These are phyloP conservation scores for Theobroma cacao DNA, from an alignment of 345 rosid species.

Conservation along the genomic window DNA sequence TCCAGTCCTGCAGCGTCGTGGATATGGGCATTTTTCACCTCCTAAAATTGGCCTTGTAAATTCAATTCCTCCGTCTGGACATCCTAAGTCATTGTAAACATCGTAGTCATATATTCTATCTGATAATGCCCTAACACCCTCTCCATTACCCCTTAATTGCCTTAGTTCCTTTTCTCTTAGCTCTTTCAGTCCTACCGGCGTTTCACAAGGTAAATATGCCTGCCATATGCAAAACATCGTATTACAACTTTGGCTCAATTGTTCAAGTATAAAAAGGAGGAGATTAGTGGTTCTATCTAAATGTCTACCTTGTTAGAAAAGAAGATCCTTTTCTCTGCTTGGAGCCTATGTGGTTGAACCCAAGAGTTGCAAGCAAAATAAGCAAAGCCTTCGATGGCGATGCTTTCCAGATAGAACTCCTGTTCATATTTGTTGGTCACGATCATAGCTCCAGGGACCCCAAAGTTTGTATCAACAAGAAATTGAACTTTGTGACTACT, in stretches of 20 bases:
- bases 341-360: slow-evolving; percentile 77
- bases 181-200: not conserved
- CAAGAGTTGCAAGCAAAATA: slow-evolving; percentile 92
- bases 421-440: slow-evolving; percentile 76
- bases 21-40: not conserved
- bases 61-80: not conserved
- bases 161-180: not conserved
- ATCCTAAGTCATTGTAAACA: not conserved
- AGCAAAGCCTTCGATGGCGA: slow-evolving; percentile 74
- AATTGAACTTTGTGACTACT: slow-evolving; percentile 77
- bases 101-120: not conserved
- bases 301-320: slow-evolving; percentile 68
- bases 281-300: no score
- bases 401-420: slow-evolving; percentile 80
- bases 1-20: not conserved
- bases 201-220: not conserved
- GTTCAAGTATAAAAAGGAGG: no score
- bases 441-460: slow-evolving; percentile 77
- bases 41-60: not conserved
- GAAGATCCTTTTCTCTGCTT: slow-evolving; percentile 60
- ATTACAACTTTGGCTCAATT: no score
- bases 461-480: slow-evolving; percentile 61
- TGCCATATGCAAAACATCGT: not conserved
- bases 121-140: not conserved
- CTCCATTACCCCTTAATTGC: not conserved